Evolutionary conservation across 805 yeast genomes (phyloP).

Genomic region (Saccharomyces mikatae): DNA sequence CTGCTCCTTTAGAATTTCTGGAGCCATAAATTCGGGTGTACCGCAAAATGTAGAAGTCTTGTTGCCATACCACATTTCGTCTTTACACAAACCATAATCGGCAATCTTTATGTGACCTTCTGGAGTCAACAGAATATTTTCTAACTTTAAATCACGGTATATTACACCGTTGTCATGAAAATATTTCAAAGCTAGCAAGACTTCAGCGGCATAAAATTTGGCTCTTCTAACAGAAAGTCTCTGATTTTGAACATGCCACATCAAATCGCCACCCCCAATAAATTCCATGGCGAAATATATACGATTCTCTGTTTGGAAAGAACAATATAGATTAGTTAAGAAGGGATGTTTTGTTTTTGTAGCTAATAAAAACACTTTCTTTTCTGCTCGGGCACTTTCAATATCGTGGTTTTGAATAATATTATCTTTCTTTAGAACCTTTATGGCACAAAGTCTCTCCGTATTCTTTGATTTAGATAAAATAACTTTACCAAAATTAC

Average conservation of each 20-base stretch:
- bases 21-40: conserved; percentile 99
- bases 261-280: conserved; percentile 94
- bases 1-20: conserved; percentile 90
- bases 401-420: conserved; percentile 94
- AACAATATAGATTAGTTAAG: conserved; percentile 80
- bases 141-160: conserved; percentile 92
- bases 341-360: conserved; percentile 90
- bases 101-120: conserved; percentile 95
- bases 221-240: conserved; percentile 86
- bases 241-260: conserved; percentile 98
- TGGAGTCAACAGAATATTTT: conserved; percentile 80
- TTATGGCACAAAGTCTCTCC: conserved; percentile 80
- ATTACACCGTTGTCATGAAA: conserved; percentile 94
- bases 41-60: conserved; percentile 96
- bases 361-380: conserved; percentile 77
- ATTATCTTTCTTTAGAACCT: conserved; percentile 91
- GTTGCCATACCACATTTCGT: conserved; percentile 74
- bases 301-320: conserved; percentile 96
- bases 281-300: conserved; percentile 98
- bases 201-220: conserved; percentile 96
- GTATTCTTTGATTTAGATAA: conserved; percentile 87
- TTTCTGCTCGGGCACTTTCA: conserved; percentile 89
- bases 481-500: conserved; percentile 98
- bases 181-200: conserved; percentile 78
- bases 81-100: conserved; percentile 96